Percentiles rank a stretch among this genome's conserved stretches.
phyloP scores from a whole-genome alignment of 2,329 filamentous ascomycete species.

The Nemania diffusa region DNA sequence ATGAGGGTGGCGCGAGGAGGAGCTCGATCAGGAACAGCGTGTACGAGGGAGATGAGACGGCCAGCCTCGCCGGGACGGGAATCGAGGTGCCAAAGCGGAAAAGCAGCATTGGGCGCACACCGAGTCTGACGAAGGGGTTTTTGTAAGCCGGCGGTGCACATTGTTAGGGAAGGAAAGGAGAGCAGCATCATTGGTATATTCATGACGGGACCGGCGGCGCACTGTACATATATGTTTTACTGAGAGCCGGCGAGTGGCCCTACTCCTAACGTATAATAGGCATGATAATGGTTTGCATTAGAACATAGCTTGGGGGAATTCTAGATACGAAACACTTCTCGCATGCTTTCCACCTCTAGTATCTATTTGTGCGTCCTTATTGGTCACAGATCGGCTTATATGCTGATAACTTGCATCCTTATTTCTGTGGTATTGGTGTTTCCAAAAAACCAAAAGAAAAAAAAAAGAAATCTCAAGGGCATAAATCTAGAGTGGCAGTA shows the following conservation, averaged over 20 bases:
- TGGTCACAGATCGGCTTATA: neutral
- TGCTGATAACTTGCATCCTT: neutral
- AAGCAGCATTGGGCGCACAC: constrained; percentile 69
- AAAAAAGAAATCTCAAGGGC: too few relatives aligned
- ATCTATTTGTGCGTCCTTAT: too few relatives aligned
- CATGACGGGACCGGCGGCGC: constrained; percentile 22
- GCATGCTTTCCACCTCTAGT: neutral
- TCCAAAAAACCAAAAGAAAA: too few relatives aligned
- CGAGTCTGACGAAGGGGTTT: constrained; percentile 83
- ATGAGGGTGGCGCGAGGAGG: constrained; percentile 45
- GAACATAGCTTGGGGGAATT: constrained; percentile 4
- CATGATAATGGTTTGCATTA: constrained; percentile 25
- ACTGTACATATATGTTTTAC: constrained; percentile 17
- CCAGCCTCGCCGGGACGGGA: constrained; percentile 47
- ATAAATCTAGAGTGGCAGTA: too few relatives aligned
- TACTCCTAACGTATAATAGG: constrained; percentile 16
- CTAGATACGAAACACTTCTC: neutral
- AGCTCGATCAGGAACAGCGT: constrained; percentile 65
- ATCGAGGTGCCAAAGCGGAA: constrained; percentile 72
- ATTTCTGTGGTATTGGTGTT: neutral
- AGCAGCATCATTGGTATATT: constrained; percentile 24
- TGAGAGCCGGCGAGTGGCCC: neutral
- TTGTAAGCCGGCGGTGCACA: constrained; percentile 56
- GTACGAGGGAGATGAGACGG: constrained; percentile 53
- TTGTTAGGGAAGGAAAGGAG: neutral